Base-by-base conservation (phyloP, 441 rosid species). In the Gossypium davidsonii region DNA sequence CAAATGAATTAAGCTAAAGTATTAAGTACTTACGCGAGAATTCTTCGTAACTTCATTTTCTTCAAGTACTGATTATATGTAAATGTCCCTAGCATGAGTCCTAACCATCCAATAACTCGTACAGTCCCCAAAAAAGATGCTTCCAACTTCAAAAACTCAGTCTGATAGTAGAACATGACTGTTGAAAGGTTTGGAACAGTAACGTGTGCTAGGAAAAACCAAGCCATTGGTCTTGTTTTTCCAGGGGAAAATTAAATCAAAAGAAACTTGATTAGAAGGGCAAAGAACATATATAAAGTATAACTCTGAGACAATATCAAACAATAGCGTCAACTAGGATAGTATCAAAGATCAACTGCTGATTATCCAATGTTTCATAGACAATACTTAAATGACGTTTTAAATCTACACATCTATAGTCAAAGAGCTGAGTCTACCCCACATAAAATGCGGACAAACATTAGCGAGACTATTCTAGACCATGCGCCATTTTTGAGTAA, bases 141-240 rank as follows among this genome's bases (percentile, higher is more conserved):
- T 25, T 95, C 94, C 80, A 95, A 79, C 49, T 89, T 85, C 88
- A 95, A 82, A 83, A 83, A 73, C 80, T 92, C 97, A 1, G 98
- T 90, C 83, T 89, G 97, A 89, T 95, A 95, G 79, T 95, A 92
- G 85, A 95, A 95, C 94, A 95, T 88, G 75, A 87, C 87, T 0
- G 96, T 95, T 64, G 98, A 91, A 79, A 94, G 88, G 88, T 92
- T 92, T 61, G 99, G 99, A 56, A 94, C 83, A 12, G 93, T 89
- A 67, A 94, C 76, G 5, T 89, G 94, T 51, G 96, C 97, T 12
- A 94, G 81, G 89, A 92, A 94, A 85, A 92, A 94, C 98, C 99
- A 92, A 39, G 94, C 81, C 99, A 92, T 95, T 23, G 99, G 95
- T 78, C 99, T 94, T 81, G 48, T 65, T 75, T 80, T 74, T 69